These are phyloP conservation scores for Aspergillus bombycis DNA, from an alignment of 2,329 filamentous ascomycete species.

Conservation along the genomic window DNA sequence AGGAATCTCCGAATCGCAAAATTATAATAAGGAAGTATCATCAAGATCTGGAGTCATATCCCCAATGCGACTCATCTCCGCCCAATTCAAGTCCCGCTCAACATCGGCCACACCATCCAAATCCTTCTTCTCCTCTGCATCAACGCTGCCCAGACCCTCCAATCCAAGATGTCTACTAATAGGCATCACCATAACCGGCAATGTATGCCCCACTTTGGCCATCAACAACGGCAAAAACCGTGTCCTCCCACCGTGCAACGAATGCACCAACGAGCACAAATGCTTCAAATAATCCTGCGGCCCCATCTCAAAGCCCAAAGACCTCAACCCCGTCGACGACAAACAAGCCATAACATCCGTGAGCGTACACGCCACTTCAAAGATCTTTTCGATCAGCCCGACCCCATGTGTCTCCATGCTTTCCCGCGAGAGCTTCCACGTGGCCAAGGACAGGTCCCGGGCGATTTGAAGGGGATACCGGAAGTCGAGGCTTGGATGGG, in stretches of 20 bases:
- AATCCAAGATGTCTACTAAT: constrained; percentile 26
- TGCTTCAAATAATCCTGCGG: constrained; percentile 75
- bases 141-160: neutral
- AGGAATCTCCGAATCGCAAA: too few species aligned
- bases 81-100: constrained; percentile 21
- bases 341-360: constrained; percentile 71
- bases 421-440: constrained; percentile 70
- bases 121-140: neutral
- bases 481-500: constrained; percentile 64
- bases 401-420: constrained; percentile 76
- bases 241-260: constrained; percentile 73
- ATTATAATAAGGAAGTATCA: constrained; percentile 17
- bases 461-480: constrained; percentile 66
- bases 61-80: constrained; percentile 27
- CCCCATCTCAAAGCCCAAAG: constrained; percentile 65
- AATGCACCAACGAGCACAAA: constrained; percentile 67
- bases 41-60: constrained; percentile 25
- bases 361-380: constrained; percentile 74
- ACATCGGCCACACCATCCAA: neutral
- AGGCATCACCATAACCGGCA: constrained; percentile 51
- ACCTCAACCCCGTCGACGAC: constrained; percentile 61
- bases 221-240: constrained; percentile 78
- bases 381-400: constrained; percentile 77
- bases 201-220: constrained; percentile 72
- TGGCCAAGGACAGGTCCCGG: constrained; percentile 65